Conservation (phyloP, 345 rosid species). For the Hypericum androsaemum region DNA sequence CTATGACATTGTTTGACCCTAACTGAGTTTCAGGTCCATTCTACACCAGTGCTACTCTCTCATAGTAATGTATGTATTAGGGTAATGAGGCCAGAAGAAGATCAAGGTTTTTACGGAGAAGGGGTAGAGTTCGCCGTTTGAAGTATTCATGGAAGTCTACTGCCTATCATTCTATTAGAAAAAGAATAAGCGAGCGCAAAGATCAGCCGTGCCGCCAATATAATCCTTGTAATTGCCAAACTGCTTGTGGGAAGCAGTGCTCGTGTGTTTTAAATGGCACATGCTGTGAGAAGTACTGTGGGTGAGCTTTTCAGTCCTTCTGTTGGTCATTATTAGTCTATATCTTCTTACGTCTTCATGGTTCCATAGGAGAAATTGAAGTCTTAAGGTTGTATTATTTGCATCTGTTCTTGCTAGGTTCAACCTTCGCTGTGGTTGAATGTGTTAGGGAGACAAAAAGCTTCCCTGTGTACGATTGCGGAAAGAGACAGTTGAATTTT, state of each 20-base stretch:
- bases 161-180: constrained; percentile 95
- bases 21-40: constrained; percentile 11
- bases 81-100: constrained; percentile 76
- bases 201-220: constrained; percentile 99
- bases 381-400: no score
- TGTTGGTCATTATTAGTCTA: no score
- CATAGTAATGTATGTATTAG: no score
- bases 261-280: constrained; percentile 85
- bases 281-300: constrained; percentile 99
- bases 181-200: constrained; percentile 78
- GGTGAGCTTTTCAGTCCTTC: constrained; percentile 39
- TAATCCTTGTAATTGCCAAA: constrained; percentile 90
- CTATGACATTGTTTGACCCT: not conserved
- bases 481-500: not conserved
- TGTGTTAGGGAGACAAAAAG: no score
- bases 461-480: no score
- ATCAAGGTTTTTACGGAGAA: constrained; percentile 86
- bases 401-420: no score
- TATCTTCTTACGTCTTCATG: no score
- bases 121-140: constrained; percentile 93
- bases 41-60: constrained; percentile 32
- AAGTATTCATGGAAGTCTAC: constrained; percentile 99
- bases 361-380: no score
- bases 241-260: constrained; percentile 93
- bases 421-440: no score